These are phyloP conservation scores for Sporothrix phasma DNA, from an alignment of 2,329 filamentous ascomycete genomes.

Conservation along the genomic window DNA sequence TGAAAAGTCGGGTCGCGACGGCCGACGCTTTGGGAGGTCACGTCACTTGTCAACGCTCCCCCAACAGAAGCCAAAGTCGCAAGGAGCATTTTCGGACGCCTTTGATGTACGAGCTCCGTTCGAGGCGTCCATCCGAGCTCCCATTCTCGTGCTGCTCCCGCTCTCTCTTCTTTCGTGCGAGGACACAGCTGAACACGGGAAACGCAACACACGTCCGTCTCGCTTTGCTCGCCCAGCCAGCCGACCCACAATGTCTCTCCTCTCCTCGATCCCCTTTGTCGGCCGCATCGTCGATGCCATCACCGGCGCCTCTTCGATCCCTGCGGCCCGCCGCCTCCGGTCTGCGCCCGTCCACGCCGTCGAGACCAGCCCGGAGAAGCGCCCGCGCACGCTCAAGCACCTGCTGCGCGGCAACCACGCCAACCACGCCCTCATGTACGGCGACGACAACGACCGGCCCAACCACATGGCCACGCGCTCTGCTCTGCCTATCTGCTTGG, in stretches of 20 bases:
- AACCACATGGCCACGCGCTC: conserved; percentile 80
- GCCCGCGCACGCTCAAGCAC: conserved; percentile 77
- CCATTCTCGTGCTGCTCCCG: no score
- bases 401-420: conserved; percentile 84
- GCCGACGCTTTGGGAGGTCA: background rate
- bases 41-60: background rate
- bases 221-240: no score
- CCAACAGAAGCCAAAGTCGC: background rate
- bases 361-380: conserved; percentile 69
- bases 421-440: conserved; percentile 67
- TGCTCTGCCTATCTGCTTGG: conserved; percentile 80
- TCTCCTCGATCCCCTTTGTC: background rate
- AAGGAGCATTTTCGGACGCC: background rate
- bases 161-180: background rate
- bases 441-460: conserved; percentile 43
- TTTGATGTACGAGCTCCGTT: background rate
- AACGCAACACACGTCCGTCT: background rate
- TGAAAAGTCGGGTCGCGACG: background rate
- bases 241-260: background rate
- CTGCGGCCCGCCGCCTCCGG: conserved; percentile 45
- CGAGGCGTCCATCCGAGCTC: no score
- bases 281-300: conserved; percentile 1
- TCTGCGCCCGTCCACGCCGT: conserved; percentile 66
- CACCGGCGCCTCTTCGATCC: background rate
- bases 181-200: background rate